Base-by-base conservation (phyloP, 306 rosid species). In the Lotus japonicus region DNA sequence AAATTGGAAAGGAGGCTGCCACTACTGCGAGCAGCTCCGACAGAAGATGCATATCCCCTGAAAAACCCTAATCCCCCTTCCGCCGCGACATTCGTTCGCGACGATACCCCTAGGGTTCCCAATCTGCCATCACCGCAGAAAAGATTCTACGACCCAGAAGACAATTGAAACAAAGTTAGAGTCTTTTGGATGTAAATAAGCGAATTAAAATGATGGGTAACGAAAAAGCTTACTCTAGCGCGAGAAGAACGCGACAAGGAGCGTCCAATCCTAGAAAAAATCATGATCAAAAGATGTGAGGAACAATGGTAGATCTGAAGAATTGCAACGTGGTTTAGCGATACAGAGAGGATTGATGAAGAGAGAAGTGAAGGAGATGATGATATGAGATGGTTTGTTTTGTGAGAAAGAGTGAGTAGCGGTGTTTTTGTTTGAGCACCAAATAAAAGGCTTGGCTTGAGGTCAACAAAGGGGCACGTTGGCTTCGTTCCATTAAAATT, bases 211-310 rank as follows among this genome's bases (percentile, higher is more conserved):
- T 14, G 39, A 65, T 35, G 57, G 28, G 1, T 53, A 51, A 72
- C 26, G 3, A 19, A 5, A 5, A 43, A 15, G 6, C 88, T 51
- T 79, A 91, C 97, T 75, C 65, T 68, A 44, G 80, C 48, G 56
- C 68, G 79, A 46, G 94, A 83, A 46, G 94, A 88, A 12, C 89
- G 94, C 62, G 89, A 72, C 3, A 91, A 44, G 54, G 94, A 83
- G 57, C 89, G 96, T 31, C 82, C 85, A 66, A 91, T 75, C 56
- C 83, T 81, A 55, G 89, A 80, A 70, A 71, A 83, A 31, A 68
- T 78, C 97, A 91, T 91, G 49, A 31, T 31, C 36, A 0, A 6
- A 5, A 31, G 36, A n/a, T n/a, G 3, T 31, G 7, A 31, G 5
- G 3, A 31, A 6, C 7, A 31, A n/a, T n/a, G n/a, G n/a, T n/a